phyloP scores from a whole-genome alignment of 768 basidiomycete species.

The Lentinula aciculospora region DNA sequence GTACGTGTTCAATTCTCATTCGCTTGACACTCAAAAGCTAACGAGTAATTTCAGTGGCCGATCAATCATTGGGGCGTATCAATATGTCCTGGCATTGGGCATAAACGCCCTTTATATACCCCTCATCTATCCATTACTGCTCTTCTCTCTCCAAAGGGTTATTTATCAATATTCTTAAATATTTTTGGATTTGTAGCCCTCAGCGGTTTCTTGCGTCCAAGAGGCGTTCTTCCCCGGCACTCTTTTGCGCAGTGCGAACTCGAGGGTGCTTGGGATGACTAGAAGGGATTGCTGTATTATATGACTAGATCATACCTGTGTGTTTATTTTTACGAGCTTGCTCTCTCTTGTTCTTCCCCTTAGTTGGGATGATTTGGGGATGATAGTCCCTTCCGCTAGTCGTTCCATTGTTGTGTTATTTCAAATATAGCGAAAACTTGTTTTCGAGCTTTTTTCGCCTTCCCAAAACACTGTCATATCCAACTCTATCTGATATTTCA shows the following conservation, averaged over 20 bases:
- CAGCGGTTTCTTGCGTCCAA: neutral
- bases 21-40: too few relatives aligned
- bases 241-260: neutral
- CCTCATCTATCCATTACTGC: constrained; percentile 4
- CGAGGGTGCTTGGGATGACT: neutral
- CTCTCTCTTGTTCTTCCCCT: neutral
- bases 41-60: constrained; percentile 20
- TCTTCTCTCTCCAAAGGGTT: neutral
- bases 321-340: neutral
- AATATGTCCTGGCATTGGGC: constrained; percentile 46
- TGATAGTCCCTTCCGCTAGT: neutral
- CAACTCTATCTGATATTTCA: too few relatives aligned
- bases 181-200: neutral
- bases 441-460: too few relatives aligned
- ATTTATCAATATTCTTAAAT: constrained; percentile 10
- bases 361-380: neutral
- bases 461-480: too few relatives aligned
- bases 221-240: constrained; percentile 1
- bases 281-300: constrained; percentile 1
- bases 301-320: neutral
- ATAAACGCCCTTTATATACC: constrained; percentile 13
- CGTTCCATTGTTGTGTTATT: constrained; percentile 5
- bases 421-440: neutral
- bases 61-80: constrained; percentile 44
- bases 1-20: constrained; percentile 19